Percentiles rank a stretch among this genome's conserved stretches.
Conservation (phyloP, 148 eudicot genomes). For the Nyssa sinensis region DNA sequence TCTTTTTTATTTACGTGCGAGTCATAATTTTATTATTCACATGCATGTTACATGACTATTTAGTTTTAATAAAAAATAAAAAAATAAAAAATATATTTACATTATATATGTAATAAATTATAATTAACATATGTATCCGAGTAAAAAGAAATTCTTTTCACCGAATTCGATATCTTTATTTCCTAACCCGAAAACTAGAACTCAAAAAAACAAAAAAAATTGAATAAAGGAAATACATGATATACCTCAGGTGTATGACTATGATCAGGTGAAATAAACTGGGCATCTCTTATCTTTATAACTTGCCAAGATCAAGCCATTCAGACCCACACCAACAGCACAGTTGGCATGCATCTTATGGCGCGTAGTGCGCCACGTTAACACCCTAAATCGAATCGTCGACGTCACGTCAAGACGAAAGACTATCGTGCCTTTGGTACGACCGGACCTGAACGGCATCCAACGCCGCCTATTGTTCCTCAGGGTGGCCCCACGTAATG, state of each 20-base stretch:
- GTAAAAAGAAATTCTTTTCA: too few relatives aligned
- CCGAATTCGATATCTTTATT: too few relatives aligned
- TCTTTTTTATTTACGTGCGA: too few relatives aligned
- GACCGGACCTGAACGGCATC: conserved; percentile 43
- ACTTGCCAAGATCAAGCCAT: conserved; percentile 51
- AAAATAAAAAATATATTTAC: too few relatives aligned
- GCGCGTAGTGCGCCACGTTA: conserved; percentile 45
- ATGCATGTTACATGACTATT: too few relatives aligned
- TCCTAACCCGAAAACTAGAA: too few relatives aligned
- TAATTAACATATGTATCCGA: too few relatives aligned
- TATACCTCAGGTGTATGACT: not conserved
- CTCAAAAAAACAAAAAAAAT: not conserved
- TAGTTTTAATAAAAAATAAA: too few relatives aligned
- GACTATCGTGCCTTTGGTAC: conserved; percentile 38
- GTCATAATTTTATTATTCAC: too few relatives aligned
- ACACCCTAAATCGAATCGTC: conserved; percentile 64
- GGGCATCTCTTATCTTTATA: conserved; percentile 50
- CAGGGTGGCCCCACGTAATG: conserved; percentile 43
- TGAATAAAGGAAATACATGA: not conserved
- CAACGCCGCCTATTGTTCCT: conserved; percentile 42
- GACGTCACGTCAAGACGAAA: conserved; percentile 60
- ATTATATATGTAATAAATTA: too few relatives aligned
- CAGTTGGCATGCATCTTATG: conserved; percentile 77
- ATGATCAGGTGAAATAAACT: conserved; percentile 57
- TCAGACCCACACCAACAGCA: conserved; percentile 51